Percentiles rank a stretch among this genome's conserved stretches.
Conservation (phyloP, 169 alveolate species). For the Plasmodium falciparum region DNA sequence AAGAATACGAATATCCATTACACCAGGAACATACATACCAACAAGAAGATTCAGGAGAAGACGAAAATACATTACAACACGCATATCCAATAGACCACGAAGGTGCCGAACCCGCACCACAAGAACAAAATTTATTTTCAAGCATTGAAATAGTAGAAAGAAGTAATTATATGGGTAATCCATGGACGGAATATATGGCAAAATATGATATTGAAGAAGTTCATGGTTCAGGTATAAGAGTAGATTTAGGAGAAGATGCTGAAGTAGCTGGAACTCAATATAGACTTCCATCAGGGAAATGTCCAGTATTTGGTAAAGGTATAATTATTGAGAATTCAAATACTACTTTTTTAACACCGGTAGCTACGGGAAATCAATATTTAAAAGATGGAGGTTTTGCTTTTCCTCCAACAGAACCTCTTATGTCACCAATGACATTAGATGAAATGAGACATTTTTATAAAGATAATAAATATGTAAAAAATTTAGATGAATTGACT, state of each 20-base stretch:
- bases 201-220: constrained; percentile 80
- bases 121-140: background rate
- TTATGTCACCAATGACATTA: constrained; percentile 82
- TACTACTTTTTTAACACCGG: constrained; percentile 80
- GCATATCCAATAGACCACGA: background rate
- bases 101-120: too few species aligned
- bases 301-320: constrained; percentile 87
- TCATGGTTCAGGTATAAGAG: constrained; percentile 85
- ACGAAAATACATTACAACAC: too few species aligned
- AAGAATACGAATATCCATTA: background rate
- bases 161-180: constrained; percentile 46
- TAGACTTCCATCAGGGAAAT: constrained; percentile 85
- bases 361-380: constrained; percentile 72
- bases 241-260: constrained; percentile 84
- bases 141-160: constrained; percentile 13
- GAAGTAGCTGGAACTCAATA: constrained; percentile 68
- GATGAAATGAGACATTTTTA: constrained; percentile 50
- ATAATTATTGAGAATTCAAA: constrained; percentile 76
- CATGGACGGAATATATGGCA: constrained; percentile 83
- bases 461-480: constrained; percentile 22
- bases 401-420: constrained; percentile 69
- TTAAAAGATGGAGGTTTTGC: constrained; percentile 79
- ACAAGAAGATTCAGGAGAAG: too few species aligned
- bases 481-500: constrained; percentile 71
- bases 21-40: too few species aligned